These are phyloP conservation scores for Trypanosoma congolense DNA, from an alignment of 208 protist species.

Conservation along the genomic window DNA sequence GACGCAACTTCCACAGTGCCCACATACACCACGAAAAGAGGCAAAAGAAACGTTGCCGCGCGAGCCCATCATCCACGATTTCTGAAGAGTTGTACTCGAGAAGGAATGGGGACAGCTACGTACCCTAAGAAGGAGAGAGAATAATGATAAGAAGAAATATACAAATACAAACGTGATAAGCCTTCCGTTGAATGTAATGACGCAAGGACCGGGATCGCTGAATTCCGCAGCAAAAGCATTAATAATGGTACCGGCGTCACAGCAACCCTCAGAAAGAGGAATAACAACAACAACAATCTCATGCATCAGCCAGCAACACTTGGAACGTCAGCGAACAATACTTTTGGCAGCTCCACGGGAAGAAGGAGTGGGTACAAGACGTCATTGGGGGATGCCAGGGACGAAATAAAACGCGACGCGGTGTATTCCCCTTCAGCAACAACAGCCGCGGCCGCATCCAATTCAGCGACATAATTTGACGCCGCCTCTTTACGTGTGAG, in stretches of 20 bases:
- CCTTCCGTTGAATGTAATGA: background rate
- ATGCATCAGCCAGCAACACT: slow-evolving; percentile 13
- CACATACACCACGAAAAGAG: too few species aligned
- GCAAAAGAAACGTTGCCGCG: too few species aligned
- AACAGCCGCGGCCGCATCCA: slow-evolving; percentile 33
- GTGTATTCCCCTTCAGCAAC: slow-evolving; percentile 8
- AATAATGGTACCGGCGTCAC: too few species aligned
- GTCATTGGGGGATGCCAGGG: slow-evolving; percentile 59
- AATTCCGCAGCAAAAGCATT: too few species aligned
- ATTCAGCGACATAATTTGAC: slow-evolving; percentile 20
- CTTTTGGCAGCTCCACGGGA: slow-evolving; percentile 22
- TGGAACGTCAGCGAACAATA: slow-evolving; percentile 22
- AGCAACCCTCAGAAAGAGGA: too few species aligned
- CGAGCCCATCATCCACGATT: too few species aligned
- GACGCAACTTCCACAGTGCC: too few species aligned
- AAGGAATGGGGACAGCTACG: background rate
- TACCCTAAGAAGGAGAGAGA: background rate
- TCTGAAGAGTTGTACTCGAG: too few species aligned
- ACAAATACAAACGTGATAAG: background rate
- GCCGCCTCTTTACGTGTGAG: slow-evolving; percentile 33
- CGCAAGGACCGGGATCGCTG: too few species aligned
- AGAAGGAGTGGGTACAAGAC: slow-evolving; percentile 38
- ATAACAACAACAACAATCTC: too few species aligned
- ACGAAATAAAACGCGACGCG: slow-evolving; percentile 37
- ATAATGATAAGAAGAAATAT: background rate